These are phyloP conservation scores for Arabidopsis lyrata DNA, from an alignment of 441 rosid genomes.

Conservation along the genomic window DNA sequence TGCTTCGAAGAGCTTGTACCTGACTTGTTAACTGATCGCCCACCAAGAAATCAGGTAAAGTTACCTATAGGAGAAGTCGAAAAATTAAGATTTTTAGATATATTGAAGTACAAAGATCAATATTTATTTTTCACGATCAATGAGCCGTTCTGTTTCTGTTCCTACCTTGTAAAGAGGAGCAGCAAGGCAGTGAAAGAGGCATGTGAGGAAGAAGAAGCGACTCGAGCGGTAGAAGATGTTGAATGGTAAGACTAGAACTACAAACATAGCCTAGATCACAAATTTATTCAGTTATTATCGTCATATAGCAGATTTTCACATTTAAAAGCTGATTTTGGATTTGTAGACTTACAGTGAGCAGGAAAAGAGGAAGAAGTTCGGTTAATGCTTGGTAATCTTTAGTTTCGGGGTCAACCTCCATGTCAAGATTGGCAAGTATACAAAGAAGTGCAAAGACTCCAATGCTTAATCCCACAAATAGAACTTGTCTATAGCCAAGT, in stretches of 20 bases:
- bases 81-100: neutral
- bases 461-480: conserved; percentile 42
- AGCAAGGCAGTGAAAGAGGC: conserved; percentile 44
- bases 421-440: conserved; percentile 46
- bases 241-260: conserved; percentile 34
- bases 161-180: conserved; percentile 73
- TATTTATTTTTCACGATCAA: neutral
- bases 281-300: neutral
- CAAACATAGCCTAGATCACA: conserved; percentile 52
- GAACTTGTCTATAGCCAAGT: conserved; percentile 44
- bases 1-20: conserved; percentile 58
- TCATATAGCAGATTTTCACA: neutral
- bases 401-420: conserved; percentile 51
- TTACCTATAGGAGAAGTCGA: conserved; percentile 20
- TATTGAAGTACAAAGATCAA: neutral
- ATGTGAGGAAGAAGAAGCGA: conserved; percentile 43
- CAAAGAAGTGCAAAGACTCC: conserved; percentile 38
- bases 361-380: conserved; percentile 52
- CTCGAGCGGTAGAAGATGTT: conserved; percentile 41
- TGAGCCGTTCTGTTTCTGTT: conserved; percentile 20
- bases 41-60: conserved; percentile 55
- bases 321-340: neutral
- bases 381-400: conserved; percentile 47
- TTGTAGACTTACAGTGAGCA: conserved; percentile 40
- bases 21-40: conserved; percentile 64